Percentiles rank a stretch among this genome's conserved stretches.
Conservation (phyloP, 805 yeast genomes). For the Schwanniomyces polymorphus region DNA sequence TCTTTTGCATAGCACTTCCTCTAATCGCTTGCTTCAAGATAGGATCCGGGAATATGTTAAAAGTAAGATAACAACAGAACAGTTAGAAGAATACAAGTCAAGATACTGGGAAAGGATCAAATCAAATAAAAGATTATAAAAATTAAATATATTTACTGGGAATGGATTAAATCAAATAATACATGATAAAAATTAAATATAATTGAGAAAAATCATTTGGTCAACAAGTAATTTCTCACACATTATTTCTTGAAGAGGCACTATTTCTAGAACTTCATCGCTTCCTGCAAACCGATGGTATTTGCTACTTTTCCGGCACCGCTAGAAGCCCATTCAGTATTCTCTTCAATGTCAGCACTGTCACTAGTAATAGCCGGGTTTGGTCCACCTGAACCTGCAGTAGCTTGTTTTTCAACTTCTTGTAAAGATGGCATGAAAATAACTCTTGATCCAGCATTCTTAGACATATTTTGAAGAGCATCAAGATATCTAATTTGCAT, state of each 20-base stretch:
- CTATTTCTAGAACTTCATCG: slow-evolving; percentile 11
- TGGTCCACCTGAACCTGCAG: slow-evolving; percentile 14
- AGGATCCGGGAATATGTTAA: slow-evolving; percentile 5
- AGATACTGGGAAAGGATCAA: slow-evolving; percentile 10
- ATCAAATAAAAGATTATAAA: not conserved
- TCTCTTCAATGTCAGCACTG: slow-evolving; percentile 19
- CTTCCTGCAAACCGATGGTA: slow-evolving; percentile 35
- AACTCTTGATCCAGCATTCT: slow-evolving; percentile 59
- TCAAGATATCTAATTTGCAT: slow-evolving; percentile 78
- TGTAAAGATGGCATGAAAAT: slow-evolving; percentile 67
- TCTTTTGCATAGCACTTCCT: not conserved
- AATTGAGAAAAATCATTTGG: not conserved
- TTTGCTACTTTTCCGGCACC: slow-evolving; percentile 14
- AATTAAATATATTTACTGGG: not conserved
- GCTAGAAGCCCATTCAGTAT: slow-evolving; percentile 19
- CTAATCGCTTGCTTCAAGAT: not conserved
- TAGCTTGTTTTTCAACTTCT: slow-evolving; percentile 40
- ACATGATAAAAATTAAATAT: not conserved
- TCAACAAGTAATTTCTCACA: not conserved
- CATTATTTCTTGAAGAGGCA: not conserved
- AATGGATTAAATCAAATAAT: slow-evolving; percentile 3
- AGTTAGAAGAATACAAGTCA: slow-evolving; percentile 10
- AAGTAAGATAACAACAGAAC: slow-evolving; percentile 11
- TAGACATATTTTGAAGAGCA: slow-evolving; percentile 77
- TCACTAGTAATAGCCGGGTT: slow-evolving; percentile 8